Percentiles rank a stretch among this genome's conserved stretches.
These are phyloP conservation scores for Cerioporus squamosus DNA, from an alignment of 1,284 basidiomycete species.

Conservation along the genomic window DNA sequence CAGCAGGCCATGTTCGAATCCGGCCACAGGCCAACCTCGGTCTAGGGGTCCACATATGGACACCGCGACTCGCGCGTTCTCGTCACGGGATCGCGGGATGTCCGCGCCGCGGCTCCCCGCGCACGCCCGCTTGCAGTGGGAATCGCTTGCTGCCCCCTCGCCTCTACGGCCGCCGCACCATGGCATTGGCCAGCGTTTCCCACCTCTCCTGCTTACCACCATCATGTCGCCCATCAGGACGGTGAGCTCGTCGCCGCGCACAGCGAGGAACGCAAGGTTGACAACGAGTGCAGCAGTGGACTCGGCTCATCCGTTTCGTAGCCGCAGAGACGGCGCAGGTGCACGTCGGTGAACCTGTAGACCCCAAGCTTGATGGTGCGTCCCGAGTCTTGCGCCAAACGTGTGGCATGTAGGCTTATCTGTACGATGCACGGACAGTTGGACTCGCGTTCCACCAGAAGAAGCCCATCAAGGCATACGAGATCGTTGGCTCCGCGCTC, in stretches of 20 bases:
- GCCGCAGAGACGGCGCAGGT: conserved; percentile 76
- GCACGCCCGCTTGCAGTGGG: background rate
- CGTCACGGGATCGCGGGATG: conserved; percentile 20
- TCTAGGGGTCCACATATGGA: conserved; percentile 16
- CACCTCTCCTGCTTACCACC: conserved; percentile 13
- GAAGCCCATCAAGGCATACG: conserved; percentile 63
- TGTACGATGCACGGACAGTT: conserved; percentile 46
- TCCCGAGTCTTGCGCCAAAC: background rate
- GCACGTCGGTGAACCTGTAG: conserved; percentile 80
- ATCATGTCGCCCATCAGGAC: conserved; percentile 65
- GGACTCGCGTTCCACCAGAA: conserved; percentile 65
- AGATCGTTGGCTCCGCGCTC: conserved; percentile 70
- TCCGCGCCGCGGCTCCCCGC: conserved; percentile 3
- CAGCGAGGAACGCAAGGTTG: background rate
- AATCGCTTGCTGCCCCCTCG: background rate
- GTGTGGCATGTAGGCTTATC: background rate
- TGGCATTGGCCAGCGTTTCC: conserved; percentile 2
- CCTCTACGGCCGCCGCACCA: conserved; percentile 13
- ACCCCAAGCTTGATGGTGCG: conserved; percentile 66
- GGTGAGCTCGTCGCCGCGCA: conserved; percentile 39
- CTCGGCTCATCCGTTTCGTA: conserved; percentile 82
- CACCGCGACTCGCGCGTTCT: conserved; percentile 15
- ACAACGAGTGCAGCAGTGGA: conserved; percentile 61
- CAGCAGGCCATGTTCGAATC: conserved; percentile 6
- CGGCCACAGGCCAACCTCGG: no score